Base-by-base conservation (phyloP, 108 stramenopile species). In the Phaeodactylum tricornutum region DNA sequence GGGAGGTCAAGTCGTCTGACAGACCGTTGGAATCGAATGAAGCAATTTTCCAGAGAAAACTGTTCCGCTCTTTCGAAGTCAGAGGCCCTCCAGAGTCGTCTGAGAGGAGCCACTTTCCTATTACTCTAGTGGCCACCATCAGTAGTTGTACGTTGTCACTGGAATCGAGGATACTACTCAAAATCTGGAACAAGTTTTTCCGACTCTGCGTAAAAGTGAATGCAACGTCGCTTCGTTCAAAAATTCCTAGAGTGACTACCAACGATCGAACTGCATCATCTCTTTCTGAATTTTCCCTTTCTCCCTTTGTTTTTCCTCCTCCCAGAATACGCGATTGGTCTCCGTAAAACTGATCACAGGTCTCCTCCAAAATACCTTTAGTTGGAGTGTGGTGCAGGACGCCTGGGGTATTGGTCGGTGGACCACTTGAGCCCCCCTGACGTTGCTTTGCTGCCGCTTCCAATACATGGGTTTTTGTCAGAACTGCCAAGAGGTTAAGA, bases 21-120 rank as follows among this genome's bases (percentile, higher is more conserved):
- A 87, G 47, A 8, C 74, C 69, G 42, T 68, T 64, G 52, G 65
- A 74, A 50, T 87, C 85, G 26, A 92, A 64, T 16, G 64, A 58
- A n/a, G 65, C 46, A 3, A 87, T 51, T 32, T 78, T 67, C 64
- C 47, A 59, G 26, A 87, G 42, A 37, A 85, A 71, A 43, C 54
- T 67, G 26, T 57, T 61, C 27, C 70, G 40, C 45, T 92, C 91
- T 30, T 81, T 76, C 11, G 41, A 46, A 8, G 79, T 87, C 21
- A 92, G 39, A 41, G 74, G 76, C 4, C 49, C 42, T 32, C 49
- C 46, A 19, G 48, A 51, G 25, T 39, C 48, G 43, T 52, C 43
- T 6, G 29, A 42, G 29, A 69, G 33, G 12, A 92, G 41, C 91
- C 79, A 84, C 24, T 53, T 59, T 19, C 84, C 71, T 12, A 87